Evolutionary conservation across 2,329 filamentous ascomycete genomes (phyloP), one percentile per base, ranked within the genome.

Genomic region (Epichloe elymi): DNA sequence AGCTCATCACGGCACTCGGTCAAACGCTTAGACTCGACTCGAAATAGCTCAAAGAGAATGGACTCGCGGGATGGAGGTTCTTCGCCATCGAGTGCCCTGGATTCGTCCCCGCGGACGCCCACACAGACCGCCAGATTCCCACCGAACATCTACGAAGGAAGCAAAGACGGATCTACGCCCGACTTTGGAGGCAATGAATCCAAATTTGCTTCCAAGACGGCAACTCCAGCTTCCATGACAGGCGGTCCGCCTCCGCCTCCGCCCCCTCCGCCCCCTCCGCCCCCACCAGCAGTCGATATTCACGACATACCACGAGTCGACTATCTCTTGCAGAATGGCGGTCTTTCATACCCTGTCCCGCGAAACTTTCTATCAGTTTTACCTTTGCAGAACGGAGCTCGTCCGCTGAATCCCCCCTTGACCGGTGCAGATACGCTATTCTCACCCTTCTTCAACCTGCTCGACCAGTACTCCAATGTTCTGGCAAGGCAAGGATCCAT

Each of bases 251-350:
- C 63, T 2, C 23, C 23, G 4, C 70, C 69, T 2, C 71, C 20
- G 6, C 23, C 23, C 1, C 23, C 72, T 0, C 75, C 74, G 0
- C 74, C 78, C 0, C 73, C 78, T 1, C 78, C 88, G 1, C 88
- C 89, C 0, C 89, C 86, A 2, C 85, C 88, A 1, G 82, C 85
- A 1, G 78, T 88, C 8, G 78, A 82, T 57, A 71, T 82, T 48
- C 74, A 83, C 42, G 82, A 88, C 40, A 76, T 83, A 12, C 91
- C 91, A 0, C 80, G 87, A 54, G 89, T 97, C 17, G 91, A 97
- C 64, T 97, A 97, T 63, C 74, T 97, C 17, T 75, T 96, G 50
- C 88, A 93, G 60, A 85, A 96, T 65, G 91, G 91, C 39, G 91
- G 91, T 1, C 70, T 97, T 17, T 67, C 81, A 20, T 77, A 85